A percentile compares a stretch with the other conserved stretches of the same genome.
Evolutionary conservation across 768 basidiomycete genomes (phyloP).

Genomic region (Boletus subcaerulescens): DNA sequence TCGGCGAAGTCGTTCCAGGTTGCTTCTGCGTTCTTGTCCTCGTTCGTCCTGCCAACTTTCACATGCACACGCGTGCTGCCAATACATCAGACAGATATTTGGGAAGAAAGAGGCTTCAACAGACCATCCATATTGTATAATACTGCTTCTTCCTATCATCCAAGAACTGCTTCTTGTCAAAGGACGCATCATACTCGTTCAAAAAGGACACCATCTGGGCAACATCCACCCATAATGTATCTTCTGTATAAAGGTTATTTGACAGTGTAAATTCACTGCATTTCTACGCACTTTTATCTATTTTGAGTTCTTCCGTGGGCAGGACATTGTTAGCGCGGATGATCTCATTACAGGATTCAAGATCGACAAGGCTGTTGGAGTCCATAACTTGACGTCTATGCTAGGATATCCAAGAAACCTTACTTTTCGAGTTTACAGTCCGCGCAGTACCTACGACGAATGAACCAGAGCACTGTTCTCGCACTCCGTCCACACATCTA

Average conservation of each 20-base stretch:
- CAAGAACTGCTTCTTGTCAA: constrained; percentile 2
- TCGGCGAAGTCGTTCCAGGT: not conserved
- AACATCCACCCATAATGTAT: not conserved
- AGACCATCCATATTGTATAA: not conserved
- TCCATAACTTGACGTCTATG: not conserved
- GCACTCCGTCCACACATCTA: constrained; percentile 7
- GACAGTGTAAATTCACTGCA: not conserved
- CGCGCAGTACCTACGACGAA: constrained; percentile 16
- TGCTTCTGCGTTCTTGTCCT: not conserved
- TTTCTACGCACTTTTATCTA: not conserved
- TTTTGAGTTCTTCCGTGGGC: not conserved
- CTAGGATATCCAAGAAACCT: not conserved
- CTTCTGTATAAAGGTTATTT: not conserved
- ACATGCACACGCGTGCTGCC: constrained; percentile 8
- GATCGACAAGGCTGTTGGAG: not conserved
- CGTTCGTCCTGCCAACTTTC: not conserved
- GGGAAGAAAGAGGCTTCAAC: not conserved
- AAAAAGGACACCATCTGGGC: constrained; percentile 8
- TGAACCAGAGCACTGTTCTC: not conserved
- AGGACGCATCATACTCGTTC: not conserved
- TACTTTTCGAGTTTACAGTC: not conserved
- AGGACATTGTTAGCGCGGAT: not conserved
- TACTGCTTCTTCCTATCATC: not conserved
- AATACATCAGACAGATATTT: not conserved
- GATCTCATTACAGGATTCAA: not conserved